Conservation (phyloP, 306 rosid genomes). For the Spatholobus suberectus region DNA sequence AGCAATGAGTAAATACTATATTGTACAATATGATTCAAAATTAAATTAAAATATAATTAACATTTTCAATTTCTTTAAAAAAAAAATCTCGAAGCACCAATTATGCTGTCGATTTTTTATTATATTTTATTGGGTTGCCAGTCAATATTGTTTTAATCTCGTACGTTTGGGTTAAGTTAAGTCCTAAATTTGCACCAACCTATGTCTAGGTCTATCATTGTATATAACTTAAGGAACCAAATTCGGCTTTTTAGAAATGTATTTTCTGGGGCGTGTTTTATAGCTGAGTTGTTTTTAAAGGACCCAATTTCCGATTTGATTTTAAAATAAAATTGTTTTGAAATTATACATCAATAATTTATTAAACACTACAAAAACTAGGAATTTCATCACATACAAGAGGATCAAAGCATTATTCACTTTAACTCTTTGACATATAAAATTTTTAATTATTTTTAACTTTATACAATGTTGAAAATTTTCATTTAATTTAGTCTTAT, state of each 20-base stretch:
- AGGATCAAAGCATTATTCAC: not conserved
- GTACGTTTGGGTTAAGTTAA: not conserved
- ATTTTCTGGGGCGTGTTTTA: conserved; percentile 19
- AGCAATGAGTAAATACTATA: not conserved
- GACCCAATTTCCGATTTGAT: not conserved
- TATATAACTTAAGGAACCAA: not conserved
- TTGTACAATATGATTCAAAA: not conserved
- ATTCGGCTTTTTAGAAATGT: not conserved
- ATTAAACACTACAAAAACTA: not conserved
- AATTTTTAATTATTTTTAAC: no score
- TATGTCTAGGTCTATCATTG: conserved; percentile 2
- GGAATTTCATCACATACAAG: not conserved
- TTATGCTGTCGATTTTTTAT: not conserved
- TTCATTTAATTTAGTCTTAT: no score
- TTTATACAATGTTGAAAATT: no score
- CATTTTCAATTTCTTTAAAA: not conserved
- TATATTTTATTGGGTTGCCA: not conserved
- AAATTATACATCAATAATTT: not conserved
- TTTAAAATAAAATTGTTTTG: not conserved
- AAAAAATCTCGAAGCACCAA: not conserved
- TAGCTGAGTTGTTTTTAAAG: not conserved
- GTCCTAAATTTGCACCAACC: conserved; percentile 25
- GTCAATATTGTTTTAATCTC: not conserved
- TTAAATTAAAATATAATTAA: not conserved
- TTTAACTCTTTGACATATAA: not conserved